Conservation (phyloP, 2,329 filamentous ascomycete genomes). For the Stachybotrys chlorohalonatus region DNA sequence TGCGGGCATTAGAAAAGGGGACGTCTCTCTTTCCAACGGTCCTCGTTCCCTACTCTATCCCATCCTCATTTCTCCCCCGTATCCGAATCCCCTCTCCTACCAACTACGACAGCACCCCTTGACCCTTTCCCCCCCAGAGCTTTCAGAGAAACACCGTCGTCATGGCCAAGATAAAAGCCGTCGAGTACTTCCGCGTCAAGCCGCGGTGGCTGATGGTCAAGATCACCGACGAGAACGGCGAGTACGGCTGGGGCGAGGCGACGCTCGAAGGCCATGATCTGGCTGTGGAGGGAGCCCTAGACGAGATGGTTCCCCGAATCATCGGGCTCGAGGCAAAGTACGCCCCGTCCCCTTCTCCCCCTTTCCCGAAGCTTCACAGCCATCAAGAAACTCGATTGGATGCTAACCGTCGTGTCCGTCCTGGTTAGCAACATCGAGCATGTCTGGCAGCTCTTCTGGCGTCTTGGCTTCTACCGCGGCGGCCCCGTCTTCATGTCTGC, state of each 20-base stretch:
- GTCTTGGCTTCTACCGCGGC: slow-evolving; percentile 62
- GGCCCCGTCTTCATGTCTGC: slow-evolving; percentile 71
- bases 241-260: slow-evolving; percentile 63
- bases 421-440: slow-evolving; percentile 59
- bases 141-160: background rate
- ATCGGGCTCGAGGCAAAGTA: slow-evolving; percentile 60
- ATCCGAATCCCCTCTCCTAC: background rate
- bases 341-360: slow-evolving; percentile 3
- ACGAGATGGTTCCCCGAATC: slow-evolving; percentile 38
- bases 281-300: slow-evolving; percentile 60
- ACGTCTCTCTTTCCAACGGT: background rate
- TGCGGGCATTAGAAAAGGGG: background rate
- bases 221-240: slow-evolving; percentile 53
- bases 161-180: slow-evolving; percentile 16
- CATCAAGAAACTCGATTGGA: background rate
- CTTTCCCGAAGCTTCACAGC: background rate
- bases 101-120: background rate
- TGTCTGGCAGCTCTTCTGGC: slow-evolving; percentile 64
- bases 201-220: slow-evolving; percentile 70
- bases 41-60: background rate
- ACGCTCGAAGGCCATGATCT: slow-evolving; percentile 62
- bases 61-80: background rate
- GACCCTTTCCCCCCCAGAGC: background rate
- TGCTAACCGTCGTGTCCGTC: background rate
- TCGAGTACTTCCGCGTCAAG: slow-evolving; percentile 63